These are phyloP conservation scores for Termitomyces heimii DNA, from an alignment of 768 basidiomycete species.

Conservation along the genomic window DNA sequence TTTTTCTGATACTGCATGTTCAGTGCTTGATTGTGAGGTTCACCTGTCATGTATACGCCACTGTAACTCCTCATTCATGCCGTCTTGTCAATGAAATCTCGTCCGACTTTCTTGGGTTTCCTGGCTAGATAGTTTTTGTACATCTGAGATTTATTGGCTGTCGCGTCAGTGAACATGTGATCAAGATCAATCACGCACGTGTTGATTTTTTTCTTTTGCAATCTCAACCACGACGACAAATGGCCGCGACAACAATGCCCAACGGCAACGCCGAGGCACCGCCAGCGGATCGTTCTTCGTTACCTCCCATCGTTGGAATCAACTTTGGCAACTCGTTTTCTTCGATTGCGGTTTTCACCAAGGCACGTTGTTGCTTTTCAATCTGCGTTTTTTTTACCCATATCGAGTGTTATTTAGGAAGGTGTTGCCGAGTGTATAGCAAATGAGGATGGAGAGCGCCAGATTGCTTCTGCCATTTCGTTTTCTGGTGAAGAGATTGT, in stretches of 20 bases:
- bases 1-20: too few species aligned
- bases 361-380: constrained; percentile 40
- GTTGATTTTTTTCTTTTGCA: constrained; percentile 5
- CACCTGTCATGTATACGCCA: too few species aligned
- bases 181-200: neutral
- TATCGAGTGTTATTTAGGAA: constrained; percentile 44
- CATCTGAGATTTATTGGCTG: too few species aligned
- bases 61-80: too few species aligned
- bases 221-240: neutral
- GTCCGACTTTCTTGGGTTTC: too few species aligned
- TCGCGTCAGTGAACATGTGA: neutral
- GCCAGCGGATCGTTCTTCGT: constrained; percentile 25
- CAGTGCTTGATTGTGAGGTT: too few species aligned
- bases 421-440: constrained; percentile 92
- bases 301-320: constrained; percentile 80
- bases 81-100: too few species aligned
- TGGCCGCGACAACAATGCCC: constrained; percentile 18
- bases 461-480: constrained; percentile 91
- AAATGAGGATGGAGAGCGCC: constrained; percentile 97
- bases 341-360: constrained; percentile 92
- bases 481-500: constrained; percentile 92
- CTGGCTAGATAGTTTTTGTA: too few species aligned
- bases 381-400: neutral
- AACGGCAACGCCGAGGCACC: constrained; percentile 49
- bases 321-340: constrained; percentile 96